Base-by-base conservation (phyloP, 164 flowering plant species). In the Malania oleifera region DNA sequence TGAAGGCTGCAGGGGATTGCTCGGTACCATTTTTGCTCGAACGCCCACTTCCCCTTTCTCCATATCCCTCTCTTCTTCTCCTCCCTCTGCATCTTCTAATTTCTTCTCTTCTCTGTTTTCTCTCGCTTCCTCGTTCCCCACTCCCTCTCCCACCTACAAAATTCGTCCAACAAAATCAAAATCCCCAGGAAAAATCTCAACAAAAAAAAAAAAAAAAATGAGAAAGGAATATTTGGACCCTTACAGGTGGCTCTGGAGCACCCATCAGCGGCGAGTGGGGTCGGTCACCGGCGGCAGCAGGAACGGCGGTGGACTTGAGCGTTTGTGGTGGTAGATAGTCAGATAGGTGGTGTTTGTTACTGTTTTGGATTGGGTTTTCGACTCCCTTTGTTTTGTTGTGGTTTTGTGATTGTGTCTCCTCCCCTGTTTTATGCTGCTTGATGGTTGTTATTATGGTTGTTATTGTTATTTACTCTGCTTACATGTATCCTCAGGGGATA, bases 11-110 rank as follows among this genome's bases (percentile, higher is more conserved):
- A 68, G 59, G 1, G 58, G 26, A 31, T 73, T 47, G 13, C 15
- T 26, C 14, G 20, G 18, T 13, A 19, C 22, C 50, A 25, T 61
- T 52, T 56, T 54, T 29, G 52, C 60, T 38, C 57, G 23, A 27
- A 25, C 37, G 11, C 52, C 73, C 66, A 56, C 66, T 20, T 66
- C 67, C 11, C 75, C 73, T 64, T 50, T 69, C 66, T 72, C 74
- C 50, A 64, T 37, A 48, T 70, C 61, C 18, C n/a, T n/a, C n/a
- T n/a, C n/a, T n/a, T n/a, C n/a, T n/a, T n/a, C n/a, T n/a, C n/a
- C n/a, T n/a, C 5, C 43, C 43, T 14, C 14, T 39, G 10, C 43
- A 5, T 39, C 17, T 14, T 14, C 43, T 39, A 4, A 17, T 39
- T 0, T 1, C 46, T 10, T 22, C 22, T 43, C 18, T 6, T 18